A percentile compares a stretch with the other conserved stretches of the same genome.
These are phyloP conservation scores for Lyophyllum semitale DNA, from an alignment of 768 basidiomycete genomes.

Conservation along the genomic window DNA sequence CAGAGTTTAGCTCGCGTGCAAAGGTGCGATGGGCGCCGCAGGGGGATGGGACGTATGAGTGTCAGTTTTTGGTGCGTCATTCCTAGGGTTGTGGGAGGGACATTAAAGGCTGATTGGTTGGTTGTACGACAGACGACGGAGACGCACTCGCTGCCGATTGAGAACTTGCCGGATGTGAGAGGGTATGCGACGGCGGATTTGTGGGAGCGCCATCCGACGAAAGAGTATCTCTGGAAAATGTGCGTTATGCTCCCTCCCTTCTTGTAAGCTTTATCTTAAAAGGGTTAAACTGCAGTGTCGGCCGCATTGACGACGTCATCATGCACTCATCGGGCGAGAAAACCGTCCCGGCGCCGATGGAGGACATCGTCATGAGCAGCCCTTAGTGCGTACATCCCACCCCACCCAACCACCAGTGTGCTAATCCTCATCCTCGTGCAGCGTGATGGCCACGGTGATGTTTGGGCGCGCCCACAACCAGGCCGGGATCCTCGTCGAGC, in stretches of 20 bases:
- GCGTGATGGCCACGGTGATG: constrained; percentile 28
- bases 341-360: constrained; percentile 37
- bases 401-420: background rate
- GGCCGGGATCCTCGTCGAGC: constrained; percentile 27
- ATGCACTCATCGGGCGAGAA: constrained; percentile 37
- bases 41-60: constrained; percentile 38
- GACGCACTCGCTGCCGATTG: constrained; percentile 25
- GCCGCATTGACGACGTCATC: constrained; percentile 40
- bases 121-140: constrained; percentile 21
- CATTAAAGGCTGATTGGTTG: background rate
- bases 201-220: constrained; percentile 36
- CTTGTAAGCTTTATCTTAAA: background rate
- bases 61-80: constrained; percentile 34
- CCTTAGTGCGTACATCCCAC: constrained; percentile 13
- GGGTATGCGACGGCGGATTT: constrained; percentile 41
- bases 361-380: constrained; percentile 19
- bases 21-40: constrained; percentile 33
- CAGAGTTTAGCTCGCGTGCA: constrained; percentile 23
- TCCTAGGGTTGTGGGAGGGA: background rate
- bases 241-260: constrained; percentile 4
- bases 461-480: constrained; percentile 37
- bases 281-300: constrained; percentile 26
- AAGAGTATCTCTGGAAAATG: constrained; percentile 37
- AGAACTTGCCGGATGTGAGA: constrained; percentile 32
- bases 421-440: background rate